Base-by-base conservation (phyloP, 2,329 filamentous ascomycete genomes). In the Hymenoscyphus scutula region DNA sequence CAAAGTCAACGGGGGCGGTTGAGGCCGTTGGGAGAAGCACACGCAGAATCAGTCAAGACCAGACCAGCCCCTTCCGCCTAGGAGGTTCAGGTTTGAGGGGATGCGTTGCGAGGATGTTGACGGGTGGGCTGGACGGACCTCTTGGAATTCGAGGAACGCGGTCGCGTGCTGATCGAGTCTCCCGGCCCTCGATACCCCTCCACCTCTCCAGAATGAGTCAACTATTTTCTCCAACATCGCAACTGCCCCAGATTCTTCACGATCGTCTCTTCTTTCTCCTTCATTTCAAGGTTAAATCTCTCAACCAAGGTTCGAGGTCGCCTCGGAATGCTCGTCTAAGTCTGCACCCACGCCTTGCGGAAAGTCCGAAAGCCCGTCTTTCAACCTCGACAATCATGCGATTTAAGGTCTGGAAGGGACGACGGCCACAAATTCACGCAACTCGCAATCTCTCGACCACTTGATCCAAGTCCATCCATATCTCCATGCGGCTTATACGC, bases 31-130 rank as follows among this genome's bases (percentile, higher is more conserved):
- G 41, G n/a, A 2, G n/a, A n/a, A n/a, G n/a, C n/a, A n/a, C n/a
- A n/a, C n/a, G n/a, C n/a, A 48, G n/a, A 48, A 25, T 48, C 19
- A 48, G 8, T 23, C 41, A 34, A 34, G 32, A 34, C 32, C 11
- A 10, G 32, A 10, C 32, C 11, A 10, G 41, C n/a, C n/a, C 23
- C 41, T 2, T n/a, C 11, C 5, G n/a, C 38, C 38, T 45, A 7
- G 38, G 38, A n/a, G n/a, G n/a, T n/a, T n/a, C n/a, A 23, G 19
- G 1, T 19, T 48, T 23, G 23, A 48, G 41, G 41, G 41, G 41
- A 48, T 48, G 41, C 41, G 41, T 48, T 23, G 41, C 41, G 41
- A 48, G 41, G 41, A 48, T 48, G 41, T 48, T 23, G n/a, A 48
- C 23, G 41, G 41, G 41, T 48, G 41, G 41, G n/a, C n/a, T n/a